Evolutionary conservation across 177 flowering plant species (phyloP), one percentile per base, ranked within the genome.

Genomic region (Vitis hybrid): DNA sequence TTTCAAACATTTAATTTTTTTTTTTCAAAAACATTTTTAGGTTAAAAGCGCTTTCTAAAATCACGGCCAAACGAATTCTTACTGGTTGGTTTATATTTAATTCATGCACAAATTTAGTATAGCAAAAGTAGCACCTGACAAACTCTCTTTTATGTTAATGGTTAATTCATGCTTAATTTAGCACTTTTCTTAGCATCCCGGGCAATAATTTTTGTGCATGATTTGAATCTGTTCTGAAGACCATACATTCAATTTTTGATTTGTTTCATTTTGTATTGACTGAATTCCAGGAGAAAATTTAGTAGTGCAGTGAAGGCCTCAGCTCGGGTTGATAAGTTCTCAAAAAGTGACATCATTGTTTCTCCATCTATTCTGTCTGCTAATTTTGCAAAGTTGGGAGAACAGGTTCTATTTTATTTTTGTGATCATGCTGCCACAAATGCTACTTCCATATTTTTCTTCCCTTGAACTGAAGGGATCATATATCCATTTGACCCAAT

Each of bases 351-450:
- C 74, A 85, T 95, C 55, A 91, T 95, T 75, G 97, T 93, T 60
- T 90, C 98, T 78, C 99, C 99, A 14, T 95, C 99, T 30, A 95
- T 95, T 79, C 92, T 95, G 58, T 95, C 99, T 56, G 98, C 99
- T 51, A 93, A 95, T 71, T 93, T 95, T 70, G 52, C 99, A n/a
- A 95, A 88, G 83, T 83, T 93, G 85, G 99, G 98, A 56, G 99
- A 95, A 78, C 98, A 93, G 99, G 98, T 95, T 60, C 70, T 9
- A 5, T 66, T 63, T 69, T 61, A 2, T 30, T 55, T 9, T 59
- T 66, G 71, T 61, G 35, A 18, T 27, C 8, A 14, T 69, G 9
- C 20, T 57, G 64, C 62, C 30, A 46, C 9, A 41, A 41, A 52
- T 52, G 2, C 4, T 15, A 35, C 17, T 65, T 57, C 48, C 53